Evolutionary conservation across 805 yeast species (phyloP), one percentile per base, ranked within the genome.

Genomic region (Scheffersomyces stipitis): DNA sequence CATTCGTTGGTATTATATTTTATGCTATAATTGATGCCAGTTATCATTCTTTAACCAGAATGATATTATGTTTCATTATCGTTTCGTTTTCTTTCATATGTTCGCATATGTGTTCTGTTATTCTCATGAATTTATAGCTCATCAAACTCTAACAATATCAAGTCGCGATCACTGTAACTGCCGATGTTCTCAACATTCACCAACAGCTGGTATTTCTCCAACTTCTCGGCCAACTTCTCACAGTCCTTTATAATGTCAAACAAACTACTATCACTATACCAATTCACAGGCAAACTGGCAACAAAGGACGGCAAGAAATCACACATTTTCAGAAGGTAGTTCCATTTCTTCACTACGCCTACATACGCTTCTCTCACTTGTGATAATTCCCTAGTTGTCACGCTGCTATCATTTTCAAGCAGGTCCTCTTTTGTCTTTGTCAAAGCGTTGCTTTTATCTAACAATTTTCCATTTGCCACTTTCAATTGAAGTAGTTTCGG

Each of bases 301-400:
- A 66, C 49, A n/a, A 66, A 46, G 18, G 52, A 45, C 1, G 67
- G 68, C 15, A 68, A 40, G 17, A 68, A 49, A 12, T 58, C 63
- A 36, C 62, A 46, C 7, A 59, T 23, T 30, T 52, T 46, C 10
- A 51, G 31, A 14, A 51, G 26, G 31, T 46, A 40, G 37, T 40
- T 35, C 62, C 62, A 51, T 37, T 43, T 38, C 24, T 33, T 38
- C 15, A 43, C 38, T 34, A 56, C 37, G 18, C 45, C 36, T 13
- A 20, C 35, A 29, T 28, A 49, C 23, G 22, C 33, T 18, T 22
- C 23, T 18, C 22, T 32, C 13, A 45, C 22, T 14, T 36, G 31
- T 13, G 39, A 36, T 5, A 31, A 34, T 5, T 42, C 33, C 15
- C 29, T 26, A 24, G 18, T 31, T 3, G 36, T 38, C 5, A 38